Base-by-base conservation (phyloP, 2,329 filamentous ascomycete species). In the Trichoderma lentiforme region DNA sequence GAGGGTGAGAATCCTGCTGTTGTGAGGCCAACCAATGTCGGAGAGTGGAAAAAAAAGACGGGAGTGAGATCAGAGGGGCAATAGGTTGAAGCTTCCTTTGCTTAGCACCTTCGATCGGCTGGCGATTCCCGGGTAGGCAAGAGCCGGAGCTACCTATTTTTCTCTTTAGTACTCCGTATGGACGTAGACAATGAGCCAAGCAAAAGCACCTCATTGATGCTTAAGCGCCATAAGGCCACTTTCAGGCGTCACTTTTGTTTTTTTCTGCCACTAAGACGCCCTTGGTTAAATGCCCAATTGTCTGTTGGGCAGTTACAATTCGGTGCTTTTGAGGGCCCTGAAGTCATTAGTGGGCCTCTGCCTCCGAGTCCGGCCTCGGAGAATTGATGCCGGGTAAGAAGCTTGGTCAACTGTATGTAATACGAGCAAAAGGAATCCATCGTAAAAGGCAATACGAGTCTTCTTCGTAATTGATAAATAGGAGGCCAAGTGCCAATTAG, bases 331-430 rank as follows among this genome's bases (percentile, higher is more conserved):
- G 57, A 26, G n/a, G 62, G 62, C n/a, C 32, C 28, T 39, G 63
- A 66, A 53, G 36, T 6, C 24, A 58, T 21, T 58, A 21, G 64
- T 67, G 64, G 64, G 64, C 18, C 64, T 57, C 28, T 47, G 61
- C 58, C 70, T 72, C 70, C 70, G 70, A 72, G 63, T 39, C n/a
- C 70, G 70, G 70, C 56, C 70, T 57, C 57, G n/a, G 21, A 18
- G 24, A 21, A 63, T 43, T 30, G 47, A 26, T 32, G 28, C 30
- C 21, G 24, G 18, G 43, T 39, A 34, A 26, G 18, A 36, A 51
- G 36, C 9, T 21, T 28, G 15, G 43, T 51, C 43, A 21, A 51
- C 43, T 9, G 7, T 51, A 21, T 9, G 7, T 51, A 21, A 56
- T 36, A 24, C 66, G 43, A 62, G 30, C 34, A 60, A 64, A 56